Percentiles rank a stretch among this genome's conserved stretches.
phyloP scores from a whole-genome alignment of 352 stramenopile genomes.

The Ophiocytium majus region DNA sequence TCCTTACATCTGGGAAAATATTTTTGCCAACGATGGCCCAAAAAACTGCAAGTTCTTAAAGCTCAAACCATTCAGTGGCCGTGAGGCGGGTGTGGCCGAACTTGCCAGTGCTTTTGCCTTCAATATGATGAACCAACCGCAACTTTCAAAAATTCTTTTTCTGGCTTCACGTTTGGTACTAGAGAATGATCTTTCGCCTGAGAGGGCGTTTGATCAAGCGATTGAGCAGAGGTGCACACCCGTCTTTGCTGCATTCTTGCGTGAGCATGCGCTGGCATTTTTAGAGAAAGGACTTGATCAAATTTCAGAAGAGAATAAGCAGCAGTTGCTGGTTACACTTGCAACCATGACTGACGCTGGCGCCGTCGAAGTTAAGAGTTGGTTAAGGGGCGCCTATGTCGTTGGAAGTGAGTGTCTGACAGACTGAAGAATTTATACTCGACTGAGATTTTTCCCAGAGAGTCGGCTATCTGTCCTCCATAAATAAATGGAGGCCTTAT shows the following conservation, averaged over 20 bases:
- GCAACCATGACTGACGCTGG: background rate
- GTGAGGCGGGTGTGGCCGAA: background rate
- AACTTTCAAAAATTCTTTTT: slow-evolving; percentile 9
- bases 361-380: background rate
- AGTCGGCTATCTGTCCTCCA: too few relatives aligned
- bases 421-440: too few relatives aligned
- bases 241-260: background rate
- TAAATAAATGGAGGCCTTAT: too few relatives aligned
- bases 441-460: too few relatives aligned
- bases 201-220: background rate
- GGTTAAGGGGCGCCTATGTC: background rate
- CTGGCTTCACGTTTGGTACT: background rate
- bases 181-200: background rate
- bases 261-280: background rate
- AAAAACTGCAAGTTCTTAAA: slow-evolving; percentile 14
- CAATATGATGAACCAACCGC: slow-evolving; percentile 10
- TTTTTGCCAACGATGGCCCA: slow-evolving; percentile 15
- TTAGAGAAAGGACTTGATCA: background rate
- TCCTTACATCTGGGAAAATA: slow-evolving; percentile 5
- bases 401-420: slow-evolving; percentile 1
- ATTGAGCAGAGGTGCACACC: background rate
- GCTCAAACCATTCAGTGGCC: background rate
- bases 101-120: background rate
- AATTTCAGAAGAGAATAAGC: too few relatives aligned
- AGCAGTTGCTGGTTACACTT: too few relatives aligned